Evolutionary conservation across 148 eudicot genomes (phyloP).

Genomic region (Heliosperma pusillum): DNA sequence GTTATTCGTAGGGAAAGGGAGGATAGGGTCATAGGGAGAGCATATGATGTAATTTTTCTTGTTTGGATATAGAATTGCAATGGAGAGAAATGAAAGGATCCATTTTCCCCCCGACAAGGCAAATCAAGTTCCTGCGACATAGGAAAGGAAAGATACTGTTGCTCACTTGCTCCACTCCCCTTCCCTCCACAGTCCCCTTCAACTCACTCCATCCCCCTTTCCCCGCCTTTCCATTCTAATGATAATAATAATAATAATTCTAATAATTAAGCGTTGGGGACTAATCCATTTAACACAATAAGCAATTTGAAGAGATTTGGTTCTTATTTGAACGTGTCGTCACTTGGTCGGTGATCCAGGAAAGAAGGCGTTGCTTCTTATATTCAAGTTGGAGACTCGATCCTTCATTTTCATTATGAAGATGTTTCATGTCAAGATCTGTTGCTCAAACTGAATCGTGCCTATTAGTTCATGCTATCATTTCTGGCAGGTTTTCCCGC

Average conservation of each 20-base stretch:
- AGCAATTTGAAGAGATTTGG: background rate
- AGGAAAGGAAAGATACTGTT: no score
- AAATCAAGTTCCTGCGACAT: background rate
- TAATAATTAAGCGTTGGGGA: background rate
- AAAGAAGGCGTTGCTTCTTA: background rate
- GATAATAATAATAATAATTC: no score
- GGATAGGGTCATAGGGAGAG: background rate
- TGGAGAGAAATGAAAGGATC: background rate
- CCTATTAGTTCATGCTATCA: background rate
- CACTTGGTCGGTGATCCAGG: background rate
- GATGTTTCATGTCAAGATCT: background rate
- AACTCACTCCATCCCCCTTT: background rate
- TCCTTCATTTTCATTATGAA: background rate
- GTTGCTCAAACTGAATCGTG: background rate
- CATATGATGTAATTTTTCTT: background rate
- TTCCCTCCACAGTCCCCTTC: background rate
- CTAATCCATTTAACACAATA: background rate
- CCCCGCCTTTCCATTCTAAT: background rate
- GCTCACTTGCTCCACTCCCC: background rate
- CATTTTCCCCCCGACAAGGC: background rate
- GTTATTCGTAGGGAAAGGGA: background rate
- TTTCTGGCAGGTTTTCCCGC: constrained; percentile 75
- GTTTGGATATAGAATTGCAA: background rate
- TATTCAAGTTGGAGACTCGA: background rate
- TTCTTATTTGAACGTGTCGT: background rate